A percentile compares a stretch with the other conserved stretches of the same genome.
These are phyloP conservation scores for Papilionanthe hybrid DNA, from an alignment of 116 monocot genomes.

Conservation along the genomic window DNA sequence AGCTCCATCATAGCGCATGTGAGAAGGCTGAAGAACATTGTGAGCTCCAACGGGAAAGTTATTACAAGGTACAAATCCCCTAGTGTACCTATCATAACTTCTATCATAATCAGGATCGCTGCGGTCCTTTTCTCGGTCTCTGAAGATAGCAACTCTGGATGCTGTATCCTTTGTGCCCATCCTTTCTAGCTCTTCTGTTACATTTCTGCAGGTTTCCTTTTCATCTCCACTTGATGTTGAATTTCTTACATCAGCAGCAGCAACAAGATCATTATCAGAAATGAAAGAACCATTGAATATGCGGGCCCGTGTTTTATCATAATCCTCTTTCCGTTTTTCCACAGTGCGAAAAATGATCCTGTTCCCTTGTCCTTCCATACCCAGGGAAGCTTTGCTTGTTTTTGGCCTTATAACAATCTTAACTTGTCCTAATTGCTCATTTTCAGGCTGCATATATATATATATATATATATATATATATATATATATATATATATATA, in stretches of 20 bases:
- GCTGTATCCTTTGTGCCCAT: slow-evolving; percentile 24
- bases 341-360: slow-evolving; percentile 15
- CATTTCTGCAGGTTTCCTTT: slow-evolving; percentile 14
- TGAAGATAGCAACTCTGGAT: slow-evolving; percentile 66
- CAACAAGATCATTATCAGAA: slow-evolving; percentile 18
- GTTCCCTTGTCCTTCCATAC: slow-evolving; percentile 1
- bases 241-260: slow-evolving; percentile 27
- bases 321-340: slow-evolving; percentile 40
- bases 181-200: slow-evolving; percentile 28
- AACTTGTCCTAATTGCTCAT: slow-evolving; percentile 22
- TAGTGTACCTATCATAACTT: slow-evolving; percentile 49
- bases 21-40: slow-evolving; percentile 23
- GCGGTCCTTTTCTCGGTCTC: slow-evolving; percentile 69
- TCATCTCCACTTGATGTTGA: slow-evolving; percentile 23
- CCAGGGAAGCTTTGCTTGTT: slow-evolving; percentile 11
- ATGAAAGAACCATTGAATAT: slow-evolving; percentile 31
- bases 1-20: slow-evolving; percentile 15
- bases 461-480: too few species aligned
- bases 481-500: too few species aligned
- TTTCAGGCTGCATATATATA: slow-evolving; percentile 37
- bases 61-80: slow-evolving; percentile 14
- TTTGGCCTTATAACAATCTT: slow-evolving; percentile 35
- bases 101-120: slow-evolving; percentile 86
- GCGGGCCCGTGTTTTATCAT: slow-evolving; percentile 43
- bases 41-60: slow-evolving; percentile 12